Conservation (phyloP, 23 red algal species). For the Pyropia haitanensis region DNA sequence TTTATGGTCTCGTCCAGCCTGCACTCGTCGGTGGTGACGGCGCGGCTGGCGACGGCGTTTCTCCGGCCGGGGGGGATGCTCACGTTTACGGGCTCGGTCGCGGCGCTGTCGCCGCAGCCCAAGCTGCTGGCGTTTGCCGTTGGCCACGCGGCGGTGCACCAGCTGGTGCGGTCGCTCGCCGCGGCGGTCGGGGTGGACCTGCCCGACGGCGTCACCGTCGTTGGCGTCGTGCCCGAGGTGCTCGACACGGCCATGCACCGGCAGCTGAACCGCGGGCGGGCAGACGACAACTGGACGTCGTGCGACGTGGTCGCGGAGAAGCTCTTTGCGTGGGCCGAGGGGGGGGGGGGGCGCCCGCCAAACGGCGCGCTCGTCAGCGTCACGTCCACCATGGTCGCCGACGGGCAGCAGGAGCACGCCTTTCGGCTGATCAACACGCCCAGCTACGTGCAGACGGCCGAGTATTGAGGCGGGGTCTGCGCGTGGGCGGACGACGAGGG, state of each 20-base stretch:
- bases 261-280: conserved; percentile 43
- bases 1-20: conserved; percentile 73
- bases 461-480: not conserved
- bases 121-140: conserved; percentile 57
- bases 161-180: conserved; percentile 56
- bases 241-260: conserved; percentile 82
- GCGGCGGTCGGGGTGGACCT: conserved; percentile 55
- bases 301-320: conserved; percentile 69
- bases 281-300: conserved; percentile 64
- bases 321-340: conserved; percentile 48
- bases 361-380: conserved; percentile 65
- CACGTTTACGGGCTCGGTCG: conserved; percentile 46
- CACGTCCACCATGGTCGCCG: conserved; percentile 21
- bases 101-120: conserved; percentile 45
- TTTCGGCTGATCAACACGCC: conserved; percentile 65
- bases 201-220: conserved; percentile 33
- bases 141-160: conserved; percentile 70
- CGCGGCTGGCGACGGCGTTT: conserved; percentile 46
- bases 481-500: too few relatives aligned
- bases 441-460: conserved; percentile 67
- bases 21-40: conserved; percentile 51
- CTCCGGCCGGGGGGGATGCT: conserved; percentile 58
- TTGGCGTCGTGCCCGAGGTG: conserved; percentile 78
- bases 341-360: conserved; percentile 10
- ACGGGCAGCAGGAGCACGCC: conserved; percentile 9